Base-by-base conservation (phyloP, 768 basidiomycete genomes). In the Hygrophorus pudorinus region DNA sequence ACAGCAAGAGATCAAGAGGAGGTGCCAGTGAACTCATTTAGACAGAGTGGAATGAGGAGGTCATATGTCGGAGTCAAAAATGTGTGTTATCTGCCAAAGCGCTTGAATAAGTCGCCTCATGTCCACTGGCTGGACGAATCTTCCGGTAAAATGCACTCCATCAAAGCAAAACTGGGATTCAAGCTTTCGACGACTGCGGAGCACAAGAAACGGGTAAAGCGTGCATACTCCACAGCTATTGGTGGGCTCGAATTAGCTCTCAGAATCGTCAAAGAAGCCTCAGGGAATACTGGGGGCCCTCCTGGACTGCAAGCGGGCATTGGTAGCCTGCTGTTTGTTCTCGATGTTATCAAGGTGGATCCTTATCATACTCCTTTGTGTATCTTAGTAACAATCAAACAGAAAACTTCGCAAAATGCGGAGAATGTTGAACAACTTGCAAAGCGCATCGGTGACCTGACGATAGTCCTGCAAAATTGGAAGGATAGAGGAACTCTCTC, bases 1-100 rank as follows among this genome's bases (percentile, higher is more conserved):
- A 52, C 38, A 51, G 55, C 47, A 50, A 47, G 21, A 17, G n/a
- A 11, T 17, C 24, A 24, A 24, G 4, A 24, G 24, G 24, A 24
- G 24, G n/a, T n/a, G n/a, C n/a, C n/a, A n/a, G n/a, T n/a, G n/a
- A n/a, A n/a, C n/a, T n/a, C 24, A 24, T 24, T 24, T 24, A 24
- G 24, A 24, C 24, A 24, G 24, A 24, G 7, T 24, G 7, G 4
- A 24, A 7, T 7, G 24, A 7, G 24, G 24, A n/a, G n/a, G n/a
- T n/a, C n/a, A n/a, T n/a, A n/a, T n/a, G 24, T 24, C 24, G 24
- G 7, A 24, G 4, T 24, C 24, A 24, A 24, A 24, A 7, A 24
- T 24, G 7, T n/a, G n/a, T n/a, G n/a, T n/a, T n/a, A n/a, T n/a
- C n/a, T n/a, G n/a, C n/a, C n/a, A n/a, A n/a, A n/a, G n/a, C 24